Evolutionary conservation across 176 grass and related monocot genomes (phyloP), one percentile per base, ranked within the genome.

Genomic region (Oryza meyeriana): DNA sequence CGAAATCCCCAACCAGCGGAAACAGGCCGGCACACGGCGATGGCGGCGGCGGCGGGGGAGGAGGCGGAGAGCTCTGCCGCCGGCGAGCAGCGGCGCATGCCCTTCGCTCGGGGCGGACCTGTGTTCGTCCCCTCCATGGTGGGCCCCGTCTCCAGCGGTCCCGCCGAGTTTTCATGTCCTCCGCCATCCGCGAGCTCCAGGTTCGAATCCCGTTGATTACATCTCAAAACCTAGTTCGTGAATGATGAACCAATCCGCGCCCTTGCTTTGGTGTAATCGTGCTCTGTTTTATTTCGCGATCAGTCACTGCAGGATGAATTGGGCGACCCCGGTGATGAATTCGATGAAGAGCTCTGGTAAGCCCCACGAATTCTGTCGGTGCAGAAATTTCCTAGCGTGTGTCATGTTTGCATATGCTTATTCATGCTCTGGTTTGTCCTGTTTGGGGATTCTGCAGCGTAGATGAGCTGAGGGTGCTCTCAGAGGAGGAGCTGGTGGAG

Each of bases 401-500:
- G 25, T 6, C 26, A 4, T 40, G 33, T 61, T 10, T 79, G 59
- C 59, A 10, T 44, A 9, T 79, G 18, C 28, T 10, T 31, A 61
- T 41, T 17, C 18, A 32, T 32, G 61, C 3, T 44, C 17, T 25
- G 28, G 22, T 18, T 45, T 38, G 25, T 28, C 22, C 27, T 30
- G 25, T 40, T 2, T 76, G 26, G n/a, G 22, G 22, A 30, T 71
- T 69, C 69, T 12, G 36, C 78, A 95, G 91, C 40, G 80, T 98
- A 4, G 93, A 93, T 91, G 96, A 92, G 10, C 76, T 98, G 16
- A 93, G 80, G 88, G 88, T 98, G 11, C 77, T 93, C 69, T 88
- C 96, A 0, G 89, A 93, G 81, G 91, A 95, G 83, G 88, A 98
- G 66, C 69, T 98, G 72, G 86, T 95, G 45, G 87, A 93, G 79